These are phyloP conservation scores for Kuraishia floccosa DNA, from an alignment of 805 yeast genomes.

Conservation along the genomic window DNA sequence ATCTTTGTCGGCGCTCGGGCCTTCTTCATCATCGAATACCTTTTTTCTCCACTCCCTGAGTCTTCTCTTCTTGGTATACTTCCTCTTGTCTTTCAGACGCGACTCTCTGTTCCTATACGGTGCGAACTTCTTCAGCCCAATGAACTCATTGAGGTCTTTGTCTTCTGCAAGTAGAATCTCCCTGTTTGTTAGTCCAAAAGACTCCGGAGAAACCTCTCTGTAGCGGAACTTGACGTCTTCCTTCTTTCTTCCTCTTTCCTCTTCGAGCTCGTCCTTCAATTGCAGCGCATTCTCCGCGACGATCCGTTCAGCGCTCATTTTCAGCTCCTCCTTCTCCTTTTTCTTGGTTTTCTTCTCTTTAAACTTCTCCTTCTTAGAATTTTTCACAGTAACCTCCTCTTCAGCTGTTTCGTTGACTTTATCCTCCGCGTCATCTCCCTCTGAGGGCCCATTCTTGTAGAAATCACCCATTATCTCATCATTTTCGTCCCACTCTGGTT, in stretches of 20 bases:
- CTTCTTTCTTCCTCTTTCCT: constrained; percentile 37
- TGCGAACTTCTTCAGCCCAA: constrained; percentile 87
- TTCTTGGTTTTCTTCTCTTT: constrained; percentile 38
- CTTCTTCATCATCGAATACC: constrained; percentile 57
- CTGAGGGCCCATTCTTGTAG: constrained; percentile 12
- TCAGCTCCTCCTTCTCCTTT: constrained; percentile 45
- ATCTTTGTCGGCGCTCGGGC: constrained; percentile 21
- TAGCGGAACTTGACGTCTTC: constrained; percentile 59
- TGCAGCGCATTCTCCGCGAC: constrained; percentile 65
- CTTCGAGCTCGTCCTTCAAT: constrained; percentile 58
- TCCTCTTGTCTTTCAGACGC: constrained; percentile 68
- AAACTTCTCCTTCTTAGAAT: constrained; percentile 12
- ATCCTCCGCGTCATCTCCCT: constrained; percentile 25
- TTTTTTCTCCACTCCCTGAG: constrained; percentile 84
- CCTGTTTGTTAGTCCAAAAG: constrained; percentile 74
- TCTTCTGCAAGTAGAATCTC: constrained; percentile 91
- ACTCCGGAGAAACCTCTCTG: constrained; percentile 91
- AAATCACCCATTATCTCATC: constrained; percentile 38
- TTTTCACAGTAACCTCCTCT: constrained; percentile 18
- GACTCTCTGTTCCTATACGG: constrained; percentile 77
- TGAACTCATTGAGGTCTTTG: constrained; percentile 67
- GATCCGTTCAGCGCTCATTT: constrained; percentile 61
- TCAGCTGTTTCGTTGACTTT: constrained; percentile 28
- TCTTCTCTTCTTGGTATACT: constrained; percentile 72
- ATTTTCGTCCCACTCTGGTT: constrained; percentile 60